These are phyloP conservation scores for Backusella parvicylindrica DNA, from an alignment of 192 early-diverging fungal genomes.

Conservation along the genomic window DNA sequence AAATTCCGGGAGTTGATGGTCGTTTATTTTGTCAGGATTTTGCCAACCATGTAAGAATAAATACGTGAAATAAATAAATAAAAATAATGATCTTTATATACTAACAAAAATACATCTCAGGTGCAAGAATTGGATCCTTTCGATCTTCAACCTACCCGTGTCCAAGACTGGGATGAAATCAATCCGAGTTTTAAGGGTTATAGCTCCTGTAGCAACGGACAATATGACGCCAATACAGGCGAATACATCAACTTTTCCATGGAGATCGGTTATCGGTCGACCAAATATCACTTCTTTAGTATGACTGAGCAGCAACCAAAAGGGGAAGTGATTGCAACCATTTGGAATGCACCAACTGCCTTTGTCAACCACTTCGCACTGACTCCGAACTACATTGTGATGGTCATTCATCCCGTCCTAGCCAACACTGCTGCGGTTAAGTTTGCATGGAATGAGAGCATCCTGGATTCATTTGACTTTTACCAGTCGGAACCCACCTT, in stretches of 20 bases:
- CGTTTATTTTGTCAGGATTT: conserved; percentile 67
- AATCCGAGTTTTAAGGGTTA: conserved; percentile 66
- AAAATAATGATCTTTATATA: no score
- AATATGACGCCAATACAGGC: conserved; percentile 66
- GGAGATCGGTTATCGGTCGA: conserved; percentile 65
- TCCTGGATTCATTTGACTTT: conserved; percentile 71
- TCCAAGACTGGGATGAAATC: conserved; percentile 58
- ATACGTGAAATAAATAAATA: no score
- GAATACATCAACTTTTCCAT: conserved; percentile 74
- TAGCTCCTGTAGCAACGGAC: conserved; percentile 63
- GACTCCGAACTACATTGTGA: conserved; percentile 70
- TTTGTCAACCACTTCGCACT: conserved; percentile 76
- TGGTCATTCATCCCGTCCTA: conserved; percentile 58
- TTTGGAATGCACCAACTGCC: conserved; percentile 58
- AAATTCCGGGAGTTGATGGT: conserved; percentile 60
- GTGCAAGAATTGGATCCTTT: conserved; percentile 67
- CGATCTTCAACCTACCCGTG: conserved; percentile 56
- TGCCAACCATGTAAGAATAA: conserved; percentile 53
- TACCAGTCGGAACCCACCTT: conserved; percentile 49
- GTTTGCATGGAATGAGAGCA: conserved; percentile 71
- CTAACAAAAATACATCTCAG: conserved; percentile 18
- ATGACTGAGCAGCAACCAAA: conserved; percentile 59
- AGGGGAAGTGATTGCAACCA: conserved; percentile 59
- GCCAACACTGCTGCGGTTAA: conserved; percentile 57
- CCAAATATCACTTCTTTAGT: conserved; percentile 65